A percentile compares a stretch with the other conserved stretches of the same genome.
Evolutionary conservation across 169 alveolate species (phyloP).

Genomic region (Theileria orientalis): DNA sequence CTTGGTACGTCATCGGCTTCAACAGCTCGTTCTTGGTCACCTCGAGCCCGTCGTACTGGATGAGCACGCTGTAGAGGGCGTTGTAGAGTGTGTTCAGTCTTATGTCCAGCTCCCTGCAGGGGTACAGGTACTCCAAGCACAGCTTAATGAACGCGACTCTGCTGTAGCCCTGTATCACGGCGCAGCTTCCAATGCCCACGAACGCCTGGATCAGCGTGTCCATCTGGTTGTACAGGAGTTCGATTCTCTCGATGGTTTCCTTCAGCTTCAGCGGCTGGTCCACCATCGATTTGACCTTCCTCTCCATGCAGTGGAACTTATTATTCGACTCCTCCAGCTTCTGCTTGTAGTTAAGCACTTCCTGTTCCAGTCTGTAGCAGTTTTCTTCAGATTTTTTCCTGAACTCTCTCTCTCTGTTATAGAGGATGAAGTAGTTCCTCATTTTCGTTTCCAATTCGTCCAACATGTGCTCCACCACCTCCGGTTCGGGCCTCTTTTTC

Average conservation of each 20-base stretch:
- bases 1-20: conserved; percentile 21
- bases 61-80: conserved; percentile 72
- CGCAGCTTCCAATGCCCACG: conserved; percentile 84
- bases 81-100: conserved; percentile 80
- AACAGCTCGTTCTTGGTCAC: conserved; percentile 12
- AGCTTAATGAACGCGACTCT: conserved; percentile 69
- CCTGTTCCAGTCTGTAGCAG: conserved; percentile 76
- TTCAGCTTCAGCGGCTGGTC: conserved; percentile 78
- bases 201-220: conserved; percentile 84
- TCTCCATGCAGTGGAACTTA: conserved; percentile 68
- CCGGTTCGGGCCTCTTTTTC: conserved; percentile 75
- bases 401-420: conserved; percentile 76
- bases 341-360: conserved; percentile 64
- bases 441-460: conserved; percentile 80
- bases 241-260: conserved; percentile 81
- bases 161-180: conserved; percentile 71
- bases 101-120: conserved; percentile 82
- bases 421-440: conserved; percentile 77
- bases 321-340: conserved; percentile 65
- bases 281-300: conserved; percentile 72
- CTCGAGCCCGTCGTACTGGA: conserved; percentile 26
- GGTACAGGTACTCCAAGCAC: conserved; percentile 80
- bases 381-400: conserved; percentile 74
- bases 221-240: conserved; percentile 78
- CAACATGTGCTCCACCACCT: conserved; percentile 77